Conservation (phyloP, 2,329 filamentous ascomycete species). For the Sporothrix euskadiensis region DNA sequence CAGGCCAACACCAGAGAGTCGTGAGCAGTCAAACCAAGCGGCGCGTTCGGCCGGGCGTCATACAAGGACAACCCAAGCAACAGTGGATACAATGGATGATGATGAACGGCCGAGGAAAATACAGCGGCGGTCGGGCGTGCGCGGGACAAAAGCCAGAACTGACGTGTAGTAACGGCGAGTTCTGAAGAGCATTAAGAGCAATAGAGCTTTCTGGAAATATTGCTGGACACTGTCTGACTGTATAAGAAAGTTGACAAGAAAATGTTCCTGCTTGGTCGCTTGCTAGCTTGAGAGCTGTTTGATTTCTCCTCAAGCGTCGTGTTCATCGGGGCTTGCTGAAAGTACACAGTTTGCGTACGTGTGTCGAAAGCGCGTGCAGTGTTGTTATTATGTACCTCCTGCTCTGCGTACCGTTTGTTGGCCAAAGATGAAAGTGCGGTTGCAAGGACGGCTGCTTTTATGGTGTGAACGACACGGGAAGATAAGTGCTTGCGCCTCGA, state of each 20-base stretch:
- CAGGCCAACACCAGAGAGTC: not conserved
- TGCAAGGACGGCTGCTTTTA: not conserved
- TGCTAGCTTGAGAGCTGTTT: not conserved
- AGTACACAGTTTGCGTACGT: not conserved
- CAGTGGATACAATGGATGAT: not conserved
- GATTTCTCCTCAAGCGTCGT: not conserved
- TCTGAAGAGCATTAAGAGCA: not conserved
- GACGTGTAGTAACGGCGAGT: not conserved
- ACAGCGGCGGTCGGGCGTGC: not conserved
- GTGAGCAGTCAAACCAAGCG: not conserved
- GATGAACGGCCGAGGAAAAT: not conserved
- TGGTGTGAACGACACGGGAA: constrained; percentile 13
- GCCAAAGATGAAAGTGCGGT: not conserved
- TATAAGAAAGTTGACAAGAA: not conserved
- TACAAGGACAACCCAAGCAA: not conserved
- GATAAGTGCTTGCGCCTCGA: not conserved
- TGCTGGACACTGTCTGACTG: not conserved
- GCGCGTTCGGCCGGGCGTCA: not conserved
- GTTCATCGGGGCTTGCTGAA: not conserved
- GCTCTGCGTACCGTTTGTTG: not conserved
- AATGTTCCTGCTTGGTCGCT: not conserved
- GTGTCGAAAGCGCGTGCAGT: not conserved
- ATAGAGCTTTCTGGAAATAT: not conserved
- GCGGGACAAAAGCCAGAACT: not conserved
- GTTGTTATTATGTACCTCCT: not conserved